phyloP scores from a whole-genome alignment of 805 yeast genomes.

The Myxozyma lipomycoides region DNA sequence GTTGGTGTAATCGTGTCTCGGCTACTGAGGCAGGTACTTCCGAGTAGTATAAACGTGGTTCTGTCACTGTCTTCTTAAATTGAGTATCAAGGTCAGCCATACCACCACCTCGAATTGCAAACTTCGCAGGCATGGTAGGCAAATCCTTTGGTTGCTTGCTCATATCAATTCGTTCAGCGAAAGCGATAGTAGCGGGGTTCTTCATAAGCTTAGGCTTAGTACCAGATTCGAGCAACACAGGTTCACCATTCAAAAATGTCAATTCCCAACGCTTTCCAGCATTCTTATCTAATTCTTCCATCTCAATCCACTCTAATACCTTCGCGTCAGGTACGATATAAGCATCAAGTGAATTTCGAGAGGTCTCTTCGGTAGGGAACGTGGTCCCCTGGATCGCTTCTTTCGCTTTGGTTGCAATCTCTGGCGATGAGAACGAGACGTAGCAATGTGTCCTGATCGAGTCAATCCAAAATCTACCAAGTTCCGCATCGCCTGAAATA shows the following conservation, averaged over 20 bases:
- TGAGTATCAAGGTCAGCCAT: no score
- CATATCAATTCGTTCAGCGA: neutral
- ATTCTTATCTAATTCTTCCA: slow-evolving; percentile 15
- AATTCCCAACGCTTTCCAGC: slow-evolving; percentile 17
- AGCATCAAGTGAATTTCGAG: slow-evolving; percentile 10
- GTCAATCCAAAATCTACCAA: slow-evolving; percentile 21
- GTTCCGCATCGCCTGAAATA: slow-evolving; percentile 4
- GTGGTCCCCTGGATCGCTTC: slow-evolving; percentile 13
- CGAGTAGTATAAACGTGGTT: slow-evolving; percentile 13
- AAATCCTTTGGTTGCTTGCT: slow-evolving; percentile 2
- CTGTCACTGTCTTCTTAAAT: slow-evolving; percentile 7
- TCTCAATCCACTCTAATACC: slow-evolving; percentile 14
- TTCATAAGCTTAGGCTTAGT: neutral
- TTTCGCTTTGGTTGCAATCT: slow-evolving; percentile 12
- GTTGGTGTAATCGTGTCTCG: slow-evolving; percentile 4
- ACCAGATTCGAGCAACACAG: slow-evolving; percentile 14
- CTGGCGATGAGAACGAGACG: slow-evolving; percentile 5
- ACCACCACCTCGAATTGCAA: neutral
- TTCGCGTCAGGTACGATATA: slow-evolving; percentile 19
- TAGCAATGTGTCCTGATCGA: slow-evolving; percentile 24
- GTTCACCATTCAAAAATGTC: slow-evolving; percentile 1
- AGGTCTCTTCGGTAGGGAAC: slow-evolving; percentile 24
- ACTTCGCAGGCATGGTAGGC: neutral
- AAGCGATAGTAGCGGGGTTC: neutral
- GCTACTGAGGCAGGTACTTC: slow-evolving; percentile 18